Conservation (phyloP, 495 filamentous ascomycete genomes). For the Neurospora terricola region DNA sequence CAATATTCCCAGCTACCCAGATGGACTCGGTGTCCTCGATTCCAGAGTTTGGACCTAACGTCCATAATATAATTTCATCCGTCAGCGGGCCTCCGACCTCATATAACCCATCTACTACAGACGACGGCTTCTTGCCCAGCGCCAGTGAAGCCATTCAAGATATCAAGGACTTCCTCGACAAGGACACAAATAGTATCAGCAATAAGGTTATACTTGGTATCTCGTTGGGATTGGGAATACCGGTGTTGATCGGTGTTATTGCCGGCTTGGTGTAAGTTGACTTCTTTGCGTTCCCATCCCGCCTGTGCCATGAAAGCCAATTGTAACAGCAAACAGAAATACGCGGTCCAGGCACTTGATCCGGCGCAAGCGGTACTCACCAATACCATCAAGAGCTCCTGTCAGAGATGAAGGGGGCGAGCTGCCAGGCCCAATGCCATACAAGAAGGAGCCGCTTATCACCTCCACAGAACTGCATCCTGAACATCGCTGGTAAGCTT, state of each 20-base stretch:
- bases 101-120: conserved; percentile 1
- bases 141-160: background rate
- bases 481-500: background rate
- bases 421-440: background rate
- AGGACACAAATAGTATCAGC: background rate
- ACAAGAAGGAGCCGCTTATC: background rate
- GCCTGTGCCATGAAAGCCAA: background rate
- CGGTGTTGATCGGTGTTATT: background rate
- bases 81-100: background rate
- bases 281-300: background rate
- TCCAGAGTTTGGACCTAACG: conserved; percentile 1
- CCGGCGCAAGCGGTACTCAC: background rate
- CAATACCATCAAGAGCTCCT: background rate
- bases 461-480: background rate
- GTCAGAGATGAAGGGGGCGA: background rate
- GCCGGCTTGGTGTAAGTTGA: background rate
- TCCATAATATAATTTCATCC: background rate
- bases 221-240: background rate
- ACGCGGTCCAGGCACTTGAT: background rate
- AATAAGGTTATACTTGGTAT: background rate
- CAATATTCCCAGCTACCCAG: conserved; percentile 28
- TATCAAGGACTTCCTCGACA: background rate
- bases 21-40: background rate
- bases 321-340: background rate
- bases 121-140: background rate